Conservation (phyloP, 176 grass and related monocot genomes). For the Ampelocalamus luodianensis region DNA sequence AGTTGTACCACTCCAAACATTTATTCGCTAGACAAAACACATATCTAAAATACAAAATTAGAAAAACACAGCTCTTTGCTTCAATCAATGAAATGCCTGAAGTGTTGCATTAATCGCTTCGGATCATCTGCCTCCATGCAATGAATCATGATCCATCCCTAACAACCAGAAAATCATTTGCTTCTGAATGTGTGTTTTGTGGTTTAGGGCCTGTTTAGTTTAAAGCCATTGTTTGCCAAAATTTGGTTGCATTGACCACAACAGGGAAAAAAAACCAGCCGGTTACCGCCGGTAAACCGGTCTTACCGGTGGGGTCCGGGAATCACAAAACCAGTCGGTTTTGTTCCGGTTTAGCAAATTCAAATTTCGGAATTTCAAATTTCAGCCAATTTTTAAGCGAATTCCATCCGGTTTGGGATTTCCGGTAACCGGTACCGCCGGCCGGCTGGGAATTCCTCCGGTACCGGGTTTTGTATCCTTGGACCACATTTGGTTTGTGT, state of each 20-base stretch:
- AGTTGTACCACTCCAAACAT: constrained; percentile 4
- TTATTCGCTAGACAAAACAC: neutral
- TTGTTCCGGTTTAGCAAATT: no score
- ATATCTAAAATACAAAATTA: constrained; percentile 5
- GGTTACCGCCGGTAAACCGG: no score
- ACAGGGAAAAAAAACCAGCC: no score
- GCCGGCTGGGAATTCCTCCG: no score
- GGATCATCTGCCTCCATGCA: neutral
- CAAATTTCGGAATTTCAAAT: no score
- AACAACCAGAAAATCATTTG: neutral
- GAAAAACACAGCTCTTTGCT: neutral
- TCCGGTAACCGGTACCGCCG: no score
- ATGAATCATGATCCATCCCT: neutral
- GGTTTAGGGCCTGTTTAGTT: neutral
- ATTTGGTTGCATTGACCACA: neutral
- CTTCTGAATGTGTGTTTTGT: constrained; percentile 8
- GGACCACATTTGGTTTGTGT: constrained; percentile 14
- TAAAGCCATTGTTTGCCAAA: neutral
- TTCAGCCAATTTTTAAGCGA: no score
- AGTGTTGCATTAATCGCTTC: neutral
- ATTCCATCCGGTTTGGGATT: no score
- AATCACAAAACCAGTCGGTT: no score
- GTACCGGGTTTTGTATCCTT: no score
- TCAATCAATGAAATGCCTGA: constrained; percentile 30
- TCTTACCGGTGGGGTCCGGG: no score